These are phyloP conservation scores for Fusarium globosum DNA, from an alignment of 2,329 filamentous ascomycete species.

Conservation along the genomic window DNA sequence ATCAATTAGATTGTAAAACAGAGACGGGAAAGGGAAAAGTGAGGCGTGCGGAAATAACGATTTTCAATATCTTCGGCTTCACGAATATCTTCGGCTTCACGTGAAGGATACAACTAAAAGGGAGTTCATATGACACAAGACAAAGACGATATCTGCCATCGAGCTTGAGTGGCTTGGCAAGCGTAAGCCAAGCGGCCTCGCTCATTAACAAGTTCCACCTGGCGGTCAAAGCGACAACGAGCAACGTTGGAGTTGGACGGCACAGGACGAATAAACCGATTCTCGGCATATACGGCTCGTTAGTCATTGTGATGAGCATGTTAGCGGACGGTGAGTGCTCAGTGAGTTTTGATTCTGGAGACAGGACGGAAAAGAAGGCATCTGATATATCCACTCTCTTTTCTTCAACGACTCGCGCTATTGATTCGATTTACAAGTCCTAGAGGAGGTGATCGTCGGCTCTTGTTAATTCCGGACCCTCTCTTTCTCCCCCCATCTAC, in stretches of 20 bases:
- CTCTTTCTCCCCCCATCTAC: background rate
- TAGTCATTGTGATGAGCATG: slow-evolving; percentile 4
- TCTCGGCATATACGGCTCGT: slow-evolving; percentile 4
- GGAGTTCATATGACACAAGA: background rate
- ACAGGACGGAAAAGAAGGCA: slow-evolving; percentile 1
- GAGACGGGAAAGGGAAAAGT: background rate
- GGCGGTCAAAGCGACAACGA: background rate
- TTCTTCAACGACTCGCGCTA: background rate
- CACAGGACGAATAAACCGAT: background rate
- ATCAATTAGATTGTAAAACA: background rate
- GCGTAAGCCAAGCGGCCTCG: background rate
- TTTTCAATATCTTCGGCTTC: background rate
- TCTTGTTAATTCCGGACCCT: slow-evolving; percentile 24
- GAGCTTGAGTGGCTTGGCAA: background rate
- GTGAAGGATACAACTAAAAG: background rate
- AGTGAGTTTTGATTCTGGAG: background rate
- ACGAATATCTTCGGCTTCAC: background rate
- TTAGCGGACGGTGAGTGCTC: slow-evolving; percentile 18
- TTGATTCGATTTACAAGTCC: background rate
- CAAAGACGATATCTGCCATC: background rate
- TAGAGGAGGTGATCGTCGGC: background rate
- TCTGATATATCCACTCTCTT: background rate
- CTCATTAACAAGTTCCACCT: background rate
- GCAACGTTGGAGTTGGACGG: background rate
- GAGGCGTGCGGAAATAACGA: background rate